Base-by-base conservation (phyloP, 176 grass and related monocot genomes). In the Oryza glumipatula region DNA sequence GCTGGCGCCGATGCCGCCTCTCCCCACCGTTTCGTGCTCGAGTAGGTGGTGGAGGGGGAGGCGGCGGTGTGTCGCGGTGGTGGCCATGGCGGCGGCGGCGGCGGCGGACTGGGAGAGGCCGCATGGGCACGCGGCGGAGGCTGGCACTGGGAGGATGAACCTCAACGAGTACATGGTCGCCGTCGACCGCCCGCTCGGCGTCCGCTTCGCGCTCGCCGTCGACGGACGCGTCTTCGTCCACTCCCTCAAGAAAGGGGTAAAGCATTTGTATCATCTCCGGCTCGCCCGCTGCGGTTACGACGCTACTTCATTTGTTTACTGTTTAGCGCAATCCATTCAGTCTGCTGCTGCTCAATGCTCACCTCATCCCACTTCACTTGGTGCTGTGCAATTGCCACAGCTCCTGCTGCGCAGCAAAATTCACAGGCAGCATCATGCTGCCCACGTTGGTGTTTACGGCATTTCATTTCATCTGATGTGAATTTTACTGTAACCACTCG, bases 81-180 rank as follows among this genome's bases (percentile, higher is more conserved):
- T 75, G 41, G 58, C 58, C 58, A 9, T 23, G 58, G 24, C 6
- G 48, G 24, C 6, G 48, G 24, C 6, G 48, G n/a, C n/a, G n/a
- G 33, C 6, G 48, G 68, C 33, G 23, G 73, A 14, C 1, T 49
- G 70, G 28, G 82, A 28, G 9, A 82, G 51, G 7, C 75, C 13
- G 4, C 75, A 44, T 32, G 54, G 56, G 0, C 52, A 67, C 10
- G 7, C 52, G n/a, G 38, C 80, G 5, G 36, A 36, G 51, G 73
- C 88, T 51, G 68, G 81, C 24, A 67, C 35, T 15, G 69, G 81
- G 33, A 67, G 81, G 70, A 92, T 98, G 89, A 90, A 92, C 78
- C 79, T 95, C 60, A 98, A 98, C 68, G 87, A 98, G 80, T 98
- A 98, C 86, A 98, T 98, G 91, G 96, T 98, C 66, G 78, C 96